Base-by-base conservation (phyloP, 305 asterid species). In the Solanum hybrid region DNA sequence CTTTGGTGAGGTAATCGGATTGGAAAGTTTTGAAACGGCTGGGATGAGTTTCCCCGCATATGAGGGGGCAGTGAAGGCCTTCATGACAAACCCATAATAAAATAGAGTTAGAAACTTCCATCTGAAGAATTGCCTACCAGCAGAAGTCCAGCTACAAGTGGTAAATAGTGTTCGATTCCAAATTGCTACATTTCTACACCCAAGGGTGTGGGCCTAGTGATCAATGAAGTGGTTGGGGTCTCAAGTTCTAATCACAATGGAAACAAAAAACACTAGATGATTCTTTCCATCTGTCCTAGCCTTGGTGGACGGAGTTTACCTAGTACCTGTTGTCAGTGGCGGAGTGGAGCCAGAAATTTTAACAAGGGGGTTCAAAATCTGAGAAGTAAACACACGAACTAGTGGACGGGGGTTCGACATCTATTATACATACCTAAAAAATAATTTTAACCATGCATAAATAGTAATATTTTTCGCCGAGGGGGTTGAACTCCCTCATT, bases 61-160 rank as follows among this genome's bases (percentile, higher is more conserved):
- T 92, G 82, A 86, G 95, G 91, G 85, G 93, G 90, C 81, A 93
- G 89, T 89, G 90, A 89, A 76, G 89, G 90, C 90, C 99, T 95
- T 94, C 92, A 90, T 32, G 87, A 89, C 73, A 93, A 93, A 88
- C 36, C n/a, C 91, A 90, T 10, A 86, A 26, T 64, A 79, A 46
- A 5, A 56, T 75, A 66, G 31, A 51, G 78, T 36, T 71, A 35
- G 72, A 29, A 42, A 36, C 38, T 40, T 24, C 42, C 64, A 40
- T 87, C 81, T n/a, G 42, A 88, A 40, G 86, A 46, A 51, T 42
- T 73, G 71, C 78, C 85, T 42, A 32, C 72, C 13, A 26, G 73
- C 37, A 51, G 35, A 56, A 66, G 22, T 24, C 38, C 87, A 77
- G 86, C 20, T 77, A 75, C 60, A 34, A 88, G 29, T 77, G 89